phyloP scores from a whole-genome alignment of 2,329 filamentous ascomycete species.

The Diplodia scrobiculata region DNA sequence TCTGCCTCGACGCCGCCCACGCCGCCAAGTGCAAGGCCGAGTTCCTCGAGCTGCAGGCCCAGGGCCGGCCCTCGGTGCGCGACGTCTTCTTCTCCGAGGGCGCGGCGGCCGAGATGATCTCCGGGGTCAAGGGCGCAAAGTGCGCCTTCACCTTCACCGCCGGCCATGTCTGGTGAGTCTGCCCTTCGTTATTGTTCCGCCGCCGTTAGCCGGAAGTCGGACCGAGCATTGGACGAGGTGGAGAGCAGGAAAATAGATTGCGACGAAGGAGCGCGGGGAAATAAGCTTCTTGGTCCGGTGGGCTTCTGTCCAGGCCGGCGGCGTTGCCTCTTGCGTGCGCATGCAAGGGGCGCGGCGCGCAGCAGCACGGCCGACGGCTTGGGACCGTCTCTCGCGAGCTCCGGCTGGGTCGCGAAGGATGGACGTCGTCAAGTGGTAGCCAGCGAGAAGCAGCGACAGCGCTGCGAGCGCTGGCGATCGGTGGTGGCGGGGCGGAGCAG shows the following conservation, averaged over 20 bases:
- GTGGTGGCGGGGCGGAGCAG: neutral
- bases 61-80: conserved; percentile 33
- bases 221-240: too few relatives aligned
- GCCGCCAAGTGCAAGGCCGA: conserved; percentile 28
- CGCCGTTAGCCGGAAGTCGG: too few relatives aligned
- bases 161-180: conserved; percentile 24
- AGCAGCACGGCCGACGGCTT: too few relatives aligned
- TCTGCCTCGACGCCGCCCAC: conserved; percentile 29
- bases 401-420: neutral
- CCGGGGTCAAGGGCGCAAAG: conserved; percentile 34
- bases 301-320: neutral
- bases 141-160: conserved; percentile 33
- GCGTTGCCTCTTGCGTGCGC: neutral
- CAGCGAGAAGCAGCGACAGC: neutral
- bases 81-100: conserved; percentile 31
- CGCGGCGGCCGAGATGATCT: conserved; percentile 31
- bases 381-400: too few relatives aligned
- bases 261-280: conserved; percentile 8
- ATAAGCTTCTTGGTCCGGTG: conserved; percentile 18
- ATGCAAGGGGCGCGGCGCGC: too few relatives aligned
- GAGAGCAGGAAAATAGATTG: neutral
- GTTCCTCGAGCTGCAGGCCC: conserved; percentile 26
- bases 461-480: too few relatives aligned
- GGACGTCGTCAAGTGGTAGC: neutral
- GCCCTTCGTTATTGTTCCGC: too few relatives aligned